These are phyloP conservation scores for Cryptomeria japonica DNA, from an alignment of 75 land plant genomes.

Conservation along the genomic window DNA sequence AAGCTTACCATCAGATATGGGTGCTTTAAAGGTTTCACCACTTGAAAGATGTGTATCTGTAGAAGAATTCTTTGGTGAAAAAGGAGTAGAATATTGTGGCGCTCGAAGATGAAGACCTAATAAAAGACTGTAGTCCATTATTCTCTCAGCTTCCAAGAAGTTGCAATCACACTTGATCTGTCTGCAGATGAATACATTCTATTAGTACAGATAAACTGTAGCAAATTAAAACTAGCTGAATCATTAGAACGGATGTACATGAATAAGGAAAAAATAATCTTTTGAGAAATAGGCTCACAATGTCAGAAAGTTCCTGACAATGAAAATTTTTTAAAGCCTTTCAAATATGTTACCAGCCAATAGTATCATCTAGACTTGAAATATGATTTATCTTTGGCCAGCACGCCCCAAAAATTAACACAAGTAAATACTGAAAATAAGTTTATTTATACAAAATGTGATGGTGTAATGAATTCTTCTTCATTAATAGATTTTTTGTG, in stretches of 20 bases:
- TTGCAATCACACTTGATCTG: conserved; percentile 75
- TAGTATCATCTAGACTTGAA: not conserved
- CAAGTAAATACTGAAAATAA: not conserved
- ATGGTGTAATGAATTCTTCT: not conserved
- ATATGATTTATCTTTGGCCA: not conserved
- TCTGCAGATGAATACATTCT: conserved; percentile 30
- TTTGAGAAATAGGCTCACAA: not conserved
- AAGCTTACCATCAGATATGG: not conserved
- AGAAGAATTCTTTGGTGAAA: conserved; percentile 32
- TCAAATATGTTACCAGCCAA: not conserved
- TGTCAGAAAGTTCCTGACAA: not conserved
- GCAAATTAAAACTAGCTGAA: not conserved
- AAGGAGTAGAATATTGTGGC: conserved; percentile 30
- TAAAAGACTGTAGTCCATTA: conserved; percentile 89
- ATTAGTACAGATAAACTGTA: not conserved
- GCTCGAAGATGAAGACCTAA: conserved; percentile 72
- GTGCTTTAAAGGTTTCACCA: not conserved
- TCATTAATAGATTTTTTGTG: not conserved
- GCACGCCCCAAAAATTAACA: not conserved
- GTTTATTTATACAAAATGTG: not conserved
- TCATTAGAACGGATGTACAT: not conserved
- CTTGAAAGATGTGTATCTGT: not conserved
- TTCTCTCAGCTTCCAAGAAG: conserved; percentile 71
- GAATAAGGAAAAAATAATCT: not conserved
- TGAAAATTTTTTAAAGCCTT: not conserved